phyloP scores from a whole-genome alignment of 768 basidiomycete genomes.

The Coprinopsis sp. region DNA sequence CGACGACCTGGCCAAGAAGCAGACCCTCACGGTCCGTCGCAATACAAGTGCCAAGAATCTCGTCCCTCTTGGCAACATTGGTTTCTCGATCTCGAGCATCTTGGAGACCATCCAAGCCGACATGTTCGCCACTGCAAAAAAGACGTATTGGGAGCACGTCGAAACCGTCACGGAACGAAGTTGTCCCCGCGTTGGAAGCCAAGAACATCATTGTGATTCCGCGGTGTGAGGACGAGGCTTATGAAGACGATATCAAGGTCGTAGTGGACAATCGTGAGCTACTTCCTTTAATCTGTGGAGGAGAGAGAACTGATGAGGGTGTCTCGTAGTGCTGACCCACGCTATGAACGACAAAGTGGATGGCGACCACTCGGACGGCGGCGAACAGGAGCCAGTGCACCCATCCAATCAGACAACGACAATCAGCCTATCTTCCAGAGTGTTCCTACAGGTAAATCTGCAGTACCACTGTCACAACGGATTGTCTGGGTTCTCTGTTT shows the following conservation, averaged over 20 bases:
- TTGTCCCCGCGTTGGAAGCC: conserved; percentile 86
- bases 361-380: neutral
- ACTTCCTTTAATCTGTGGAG: too few relatives aligned
- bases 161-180: conserved; percentile 74
- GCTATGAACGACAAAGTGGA: conserved; percentile 63
- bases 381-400: neutral
- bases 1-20: conserved; percentile 77
- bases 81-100: conserved; percentile 50
- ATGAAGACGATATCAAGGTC: conserved; percentile 98
- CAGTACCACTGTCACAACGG: too few relatives aligned
- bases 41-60: conserved; percentile 47
- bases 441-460: too few relatives aligned
- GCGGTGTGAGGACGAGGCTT: conserved; percentile 91
- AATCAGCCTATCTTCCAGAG: neutral
- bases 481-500: too few relatives aligned
- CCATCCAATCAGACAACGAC: neutral
- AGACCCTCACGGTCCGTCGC: conserved; percentile 82
- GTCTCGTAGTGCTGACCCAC: conserved; percentile 64
- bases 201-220: conserved; percentile 88
- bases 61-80: conserved; percentile 37
- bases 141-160: conserved; percentile 64
- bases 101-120: conserved; percentile 85
- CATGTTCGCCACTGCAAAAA: conserved; percentile 79
- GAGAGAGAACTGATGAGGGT: too few relatives aligned
- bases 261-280: conserved; percentile 75